Base-by-base conservation (phyloP, 2,329 filamentous ascomycete genomes). In the Grosmannia clavigera region DNA sequence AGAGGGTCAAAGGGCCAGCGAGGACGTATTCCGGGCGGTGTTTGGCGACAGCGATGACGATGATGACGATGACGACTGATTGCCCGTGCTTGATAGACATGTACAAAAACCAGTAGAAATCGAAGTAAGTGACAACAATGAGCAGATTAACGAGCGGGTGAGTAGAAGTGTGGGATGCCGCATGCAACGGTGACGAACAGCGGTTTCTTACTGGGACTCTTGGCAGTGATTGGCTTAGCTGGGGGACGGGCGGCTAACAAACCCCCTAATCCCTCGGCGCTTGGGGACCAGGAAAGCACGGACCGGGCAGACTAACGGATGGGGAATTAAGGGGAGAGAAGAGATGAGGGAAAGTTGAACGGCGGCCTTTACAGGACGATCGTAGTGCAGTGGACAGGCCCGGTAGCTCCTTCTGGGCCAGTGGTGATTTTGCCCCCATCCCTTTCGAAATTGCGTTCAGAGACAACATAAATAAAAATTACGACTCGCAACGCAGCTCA, bases 1-100 rank as follows among this genome's bases (percentile, higher is more conserved):
- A 11, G 88, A 95, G 68, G 85, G 81, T 0, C 78, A 84, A 67
- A 80, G 83, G 59, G 88, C 91, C 0, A 85, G 87, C 19, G 89
- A 92, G 56, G 88, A 88, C 52, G 85, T 96, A 0, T 91, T 96
- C 67, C 89, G 83, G 66, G 89, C 90, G n/a, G 91, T 97, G 35
- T 97, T 97, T 79, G 92, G 92, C 6, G 90, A 91, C 70, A 88
- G 88, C 68, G 86, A 87, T 64, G 87, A 90, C 66, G 86, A 90
- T 14, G 68, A 70, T 3, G 66, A 65, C 9, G 59, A 61, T 33
- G 40, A 59, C 10, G 58, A 29, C 27, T 58, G 50, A 40, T 16
- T 4, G 22, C 9, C 9, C 14, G 6, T 19, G 51, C 40, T 16
- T 16, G 40, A 43, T 43, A 43, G 14, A 14, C 40, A 43, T 43